Evolutionary conservation across 345 rosid genomes (phyloP), one percentile per base, ranked within the genome.

Genomic region (Moringa oleifera): DNA sequence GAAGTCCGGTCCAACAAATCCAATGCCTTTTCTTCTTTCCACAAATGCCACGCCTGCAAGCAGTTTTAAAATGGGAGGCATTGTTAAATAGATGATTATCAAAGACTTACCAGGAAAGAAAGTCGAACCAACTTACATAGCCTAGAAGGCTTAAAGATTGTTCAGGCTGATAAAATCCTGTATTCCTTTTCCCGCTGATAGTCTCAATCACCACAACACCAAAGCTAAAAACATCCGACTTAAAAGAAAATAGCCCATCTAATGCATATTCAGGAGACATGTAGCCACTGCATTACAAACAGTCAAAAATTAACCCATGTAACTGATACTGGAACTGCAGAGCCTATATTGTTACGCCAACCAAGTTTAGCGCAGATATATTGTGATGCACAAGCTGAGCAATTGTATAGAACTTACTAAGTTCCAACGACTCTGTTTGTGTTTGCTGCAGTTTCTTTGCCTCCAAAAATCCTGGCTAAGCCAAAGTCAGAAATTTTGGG

Each of bases 401-500:
- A 33, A 17, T 50, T 7, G 49, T 16, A 54, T 33, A 21, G 0
- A 65, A 65, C 81, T 82, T 77, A 88, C 97, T 80, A 85, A 33
- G 97, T 90, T 66, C 95, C 90, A 0, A 85, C 85, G 7, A 90
- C 85, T 68, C 83, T 72, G 25, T 70, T 69, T 18, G 95, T 90
- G 72, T 67, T 80, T 23, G 67, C 87, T 18, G 75, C 79, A 49
- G 75, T 78, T 71, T 76, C 74, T 47, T 81, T 79, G 55, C 79
- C 83, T 23, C 80, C 82, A 24, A 87, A 87, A 19, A 85, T 85
- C 64, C 84, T 81, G 36, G 92, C 90, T 78, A 85, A 65, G 6
- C 95, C 92, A 59, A 90, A 87, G 69, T 90, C 97, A 0, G 88
- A 90, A 24, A 85, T 87, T 66, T 85, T 90, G 20, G 92, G 90